Evolutionary conservation across 2,329 filamentous ascomycete species (phyloP).

Genomic region (Cadophora malorum): DNA sequence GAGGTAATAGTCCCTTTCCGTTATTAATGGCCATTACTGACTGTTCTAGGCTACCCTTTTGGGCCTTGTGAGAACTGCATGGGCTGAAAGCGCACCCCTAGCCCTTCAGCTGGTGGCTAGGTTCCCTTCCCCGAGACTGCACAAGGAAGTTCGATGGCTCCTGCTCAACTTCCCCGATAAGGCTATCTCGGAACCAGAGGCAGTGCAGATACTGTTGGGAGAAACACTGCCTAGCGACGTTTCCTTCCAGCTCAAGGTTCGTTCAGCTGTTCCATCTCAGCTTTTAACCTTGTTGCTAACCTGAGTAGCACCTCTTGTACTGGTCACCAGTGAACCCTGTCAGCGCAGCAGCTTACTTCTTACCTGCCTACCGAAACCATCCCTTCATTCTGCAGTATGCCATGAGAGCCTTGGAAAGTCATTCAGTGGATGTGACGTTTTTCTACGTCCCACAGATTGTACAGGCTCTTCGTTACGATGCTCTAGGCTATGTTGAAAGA

Average conservation of each 20-base stretch:
- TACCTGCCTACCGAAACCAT: constrained; percentile 89
- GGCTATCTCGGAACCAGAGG: constrained; percentile 80
- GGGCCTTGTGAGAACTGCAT: constrained; percentile 79
- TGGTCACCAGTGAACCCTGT: constrained; percentile 94
- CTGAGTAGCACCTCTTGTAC: constrained; percentile 78
- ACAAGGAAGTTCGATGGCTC: constrained; percentile 78
- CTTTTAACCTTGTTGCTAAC: constrained; percentile 41
- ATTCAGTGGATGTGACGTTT: constrained; percentile 96
- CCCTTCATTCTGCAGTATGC: constrained; percentile 96
- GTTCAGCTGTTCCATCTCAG: background rate
- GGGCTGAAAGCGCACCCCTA: constrained; percentile 82
- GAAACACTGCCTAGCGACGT: constrained; percentile 79
- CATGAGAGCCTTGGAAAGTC: constrained; percentile 91
- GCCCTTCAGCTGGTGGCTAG: constrained; percentile 84
- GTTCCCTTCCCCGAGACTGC: constrained; percentile 77
- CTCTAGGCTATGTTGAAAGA: constrained; percentile 89
- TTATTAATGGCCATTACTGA: constrained; percentile 42
- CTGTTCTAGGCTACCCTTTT: constrained; percentile 47
- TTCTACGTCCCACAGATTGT: constrained; percentile 99
- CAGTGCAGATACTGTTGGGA: constrained; percentile 82
- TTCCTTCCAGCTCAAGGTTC: constrained; percentile 81
- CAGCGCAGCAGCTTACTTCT: constrained; percentile 90
- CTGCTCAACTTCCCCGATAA: constrained; percentile 85
- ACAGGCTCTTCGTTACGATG: constrained; percentile 91
- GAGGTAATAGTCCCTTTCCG: constrained; percentile 49